Base-by-base conservation (phyloP, 2,329 filamentous ascomycete species). In the Chaetothyriales sp. region DNA sequence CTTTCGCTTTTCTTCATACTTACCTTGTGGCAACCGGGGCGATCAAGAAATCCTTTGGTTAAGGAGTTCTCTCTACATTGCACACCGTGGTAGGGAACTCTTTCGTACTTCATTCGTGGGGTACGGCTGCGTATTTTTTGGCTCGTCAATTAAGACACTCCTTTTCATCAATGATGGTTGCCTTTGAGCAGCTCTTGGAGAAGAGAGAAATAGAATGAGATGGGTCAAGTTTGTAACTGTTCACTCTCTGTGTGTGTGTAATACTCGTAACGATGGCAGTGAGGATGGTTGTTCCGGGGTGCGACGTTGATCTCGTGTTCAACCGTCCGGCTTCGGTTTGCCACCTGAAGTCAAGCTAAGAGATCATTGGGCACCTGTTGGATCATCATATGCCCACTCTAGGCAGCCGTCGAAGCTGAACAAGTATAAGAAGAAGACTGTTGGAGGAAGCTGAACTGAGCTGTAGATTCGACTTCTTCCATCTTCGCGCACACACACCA, bases 31-130 rank as follows among this genome's bases (percentile, higher is more conserved):
- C 53, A 55, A 51, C 51, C 46, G 49, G 51, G 49, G 49, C 52
- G 58, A 55, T 60, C 58, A 60, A 59, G 57, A 55, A 60, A 49
- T 43, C 49, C 50, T 51, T 54, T 55, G 48, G 51, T 52, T 55
- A 56, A 55, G 44, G 56, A 49, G 51, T 52, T 56, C 53, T 56
- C 58, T 52, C 57, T 59, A 52, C 58, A 60, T 60, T 60, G 58
- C 58, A 60, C 58, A 60, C 49, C 58, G 58, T 51, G 54, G 57
- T 53, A 52, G 58, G 53, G 45, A 47, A 55, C 49, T 48, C 48
- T 48, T 28, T 39, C 49, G 49, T 48, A 48, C 46, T 42, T 53
- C 49, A 44, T 53, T 53, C 51, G 51, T 45, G 49, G 49, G 42
- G 51, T 48, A 48, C 49, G 49, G 44, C 45, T 48, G 57, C 55